Evolutionary conservation across 2,329 filamentous ascomycete genomes (phyloP).

Genomic region (Lachnellula suecica): DNA sequence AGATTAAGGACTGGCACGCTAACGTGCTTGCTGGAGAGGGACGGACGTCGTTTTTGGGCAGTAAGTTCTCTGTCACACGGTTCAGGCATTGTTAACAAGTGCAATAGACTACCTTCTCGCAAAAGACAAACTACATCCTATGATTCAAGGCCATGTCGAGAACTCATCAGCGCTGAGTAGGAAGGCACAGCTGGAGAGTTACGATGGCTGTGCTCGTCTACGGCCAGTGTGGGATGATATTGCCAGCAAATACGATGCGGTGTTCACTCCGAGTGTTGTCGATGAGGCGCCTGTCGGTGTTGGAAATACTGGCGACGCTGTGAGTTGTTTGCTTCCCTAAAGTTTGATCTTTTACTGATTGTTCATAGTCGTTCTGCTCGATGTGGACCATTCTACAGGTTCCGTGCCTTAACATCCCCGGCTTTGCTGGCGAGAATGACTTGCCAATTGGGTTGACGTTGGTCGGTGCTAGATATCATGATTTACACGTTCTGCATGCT

Average conservation of each 20-base stretch:
- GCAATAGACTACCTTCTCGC: slow-evolving; percentile 46
- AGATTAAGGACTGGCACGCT: slow-evolving; percentile 51
- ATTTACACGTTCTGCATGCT: slow-evolving; percentile 41
- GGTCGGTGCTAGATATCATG: slow-evolving; percentile 45
- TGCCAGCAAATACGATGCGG: slow-evolving; percentile 48
- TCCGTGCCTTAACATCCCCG: slow-evolving; percentile 64
- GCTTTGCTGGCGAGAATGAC: slow-evolving; percentile 54
- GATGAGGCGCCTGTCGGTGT: slow-evolving; percentile 59
- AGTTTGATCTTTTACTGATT: neutral
- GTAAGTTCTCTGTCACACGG: slow-evolving; percentile 13
- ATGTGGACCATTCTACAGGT: slow-evolving; percentile 48
- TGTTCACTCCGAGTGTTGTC: slow-evolving; percentile 56
- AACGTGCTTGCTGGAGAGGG: slow-evolving; percentile 52
- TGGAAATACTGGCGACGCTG: slow-evolving; percentile 52
- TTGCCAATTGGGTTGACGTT: slow-evolving; percentile 61
- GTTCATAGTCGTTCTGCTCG: slow-evolving; percentile 27
- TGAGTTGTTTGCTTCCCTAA: slow-evolving; percentile 31
- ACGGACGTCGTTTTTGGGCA: slow-evolving; percentile 46
- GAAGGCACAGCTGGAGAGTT: slow-evolving; percentile 50
- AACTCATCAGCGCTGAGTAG: slow-evolving; percentile 43
- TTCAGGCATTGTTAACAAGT: neutral
- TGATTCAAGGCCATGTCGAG: slow-evolving; percentile 50
- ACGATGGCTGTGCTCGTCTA: slow-evolving; percentile 53
- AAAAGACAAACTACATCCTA: slow-evolving; percentile 45
- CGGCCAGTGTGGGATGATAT: slow-evolving; percentile 55